Percentiles rank a stretch among this genome's conserved stretches.
Evolutionary conservation across 2,329 filamentous ascomycete genomes (phyloP).

Genomic region (Fusarium incarnatum): DNA sequence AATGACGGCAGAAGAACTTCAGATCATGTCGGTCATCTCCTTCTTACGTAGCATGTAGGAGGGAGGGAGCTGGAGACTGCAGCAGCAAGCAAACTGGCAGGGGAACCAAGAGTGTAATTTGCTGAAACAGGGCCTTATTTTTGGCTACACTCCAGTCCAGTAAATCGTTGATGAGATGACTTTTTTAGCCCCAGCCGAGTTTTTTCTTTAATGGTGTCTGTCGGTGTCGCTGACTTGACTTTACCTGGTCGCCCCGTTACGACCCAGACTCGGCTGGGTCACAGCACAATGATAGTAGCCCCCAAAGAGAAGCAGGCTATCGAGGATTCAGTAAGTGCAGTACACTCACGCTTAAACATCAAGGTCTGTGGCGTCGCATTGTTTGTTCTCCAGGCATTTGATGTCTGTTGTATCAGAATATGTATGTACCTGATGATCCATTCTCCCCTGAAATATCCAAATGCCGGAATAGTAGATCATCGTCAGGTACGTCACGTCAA

Average conservation of each 20-base stretch:
- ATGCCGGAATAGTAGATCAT: slow-evolving; percentile 19
- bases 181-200: slow-evolving; percentile 13
- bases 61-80: background rate
- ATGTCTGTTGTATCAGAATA: background rate
- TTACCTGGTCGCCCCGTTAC: slow-evolving; percentile 16
- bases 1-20: slow-evolving; percentile 49
- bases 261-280: slow-evolving; percentile 11
- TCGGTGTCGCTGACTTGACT: slow-evolving; percentile 32
- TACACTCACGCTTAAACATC: background rate
- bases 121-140: slow-evolving; percentile 24
- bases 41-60: slow-evolving; percentile 1
- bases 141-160: slow-evolving; percentile 25
- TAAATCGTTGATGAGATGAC: slow-evolving; percentile 19
- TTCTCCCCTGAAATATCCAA: slow-evolving; percentile 18
- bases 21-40: slow-evolving; percentile 14
- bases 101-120: slow-evolving; percentile 37
- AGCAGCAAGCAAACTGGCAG: slow-evolving; percentile 19
- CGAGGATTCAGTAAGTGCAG: slow-evolving; percentile 4
- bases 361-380: slow-evolving; percentile 20
- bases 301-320: slow-evolving; percentile 25
- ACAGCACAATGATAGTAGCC: background rate
- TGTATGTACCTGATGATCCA: slow-evolving; percentile 24
- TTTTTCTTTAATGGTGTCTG: slow-evolving; percentile 9
- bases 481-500: slow-evolving; percentile 31
- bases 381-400: background rate